Percentiles rank a stretch among this genome's conserved stretches.
These are phyloP conservation scores for Bromus sterilis DNA, from an alignment of 176 grass and related monocot genomes.

Conservation along the genomic window DNA sequence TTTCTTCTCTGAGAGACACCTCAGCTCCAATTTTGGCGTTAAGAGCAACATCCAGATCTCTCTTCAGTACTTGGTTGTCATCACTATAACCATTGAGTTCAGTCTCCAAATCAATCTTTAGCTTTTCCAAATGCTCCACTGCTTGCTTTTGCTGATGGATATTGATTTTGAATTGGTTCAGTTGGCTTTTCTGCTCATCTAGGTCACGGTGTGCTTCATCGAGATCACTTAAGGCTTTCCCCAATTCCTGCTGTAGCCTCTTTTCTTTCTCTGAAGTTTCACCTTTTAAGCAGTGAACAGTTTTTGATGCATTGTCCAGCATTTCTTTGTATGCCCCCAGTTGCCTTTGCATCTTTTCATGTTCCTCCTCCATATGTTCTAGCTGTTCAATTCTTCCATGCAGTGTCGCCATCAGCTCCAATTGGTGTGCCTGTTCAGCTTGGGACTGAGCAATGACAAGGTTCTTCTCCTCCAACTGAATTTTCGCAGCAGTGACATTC, in stretches of 20 bases:
- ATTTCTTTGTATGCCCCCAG: constrained; percentile 52
- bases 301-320: constrained; percentile 35
- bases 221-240: constrained; percentile 30
- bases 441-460: constrained; percentile 29
- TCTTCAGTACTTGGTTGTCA: constrained; percentile 17
- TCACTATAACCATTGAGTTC: constrained; percentile 34
- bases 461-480: constrained; percentile 44
- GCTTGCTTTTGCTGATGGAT: constrained; percentile 32
- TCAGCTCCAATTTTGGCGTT: constrained; percentile 23
- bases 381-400: constrained; percentile 39
- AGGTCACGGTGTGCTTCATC: constrained; percentile 44
- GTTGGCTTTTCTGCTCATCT: constrained; percentile 26
- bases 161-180: constrained; percentile 26
- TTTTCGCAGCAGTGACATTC: constrained; percentile 9
- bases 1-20: constrained; percentile 32
- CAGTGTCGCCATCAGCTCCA: constrained; percentile 25
- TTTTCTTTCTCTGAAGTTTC: constrained; percentile 52
- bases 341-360: constrained; percentile 31
- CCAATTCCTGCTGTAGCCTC: constrained; percentile 29
- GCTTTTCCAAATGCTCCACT: constrained; percentile 35
- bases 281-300: constrained; percentile 46
- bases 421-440: constrained; percentile 20
- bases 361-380: constrained; percentile 39
- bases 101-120: constrained; percentile 26
- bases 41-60: constrained; percentile 31